Evolutionary conservation across 164 flowering plant genomes (phyloP).

Genomic region (Vitis cinerea): DNA sequence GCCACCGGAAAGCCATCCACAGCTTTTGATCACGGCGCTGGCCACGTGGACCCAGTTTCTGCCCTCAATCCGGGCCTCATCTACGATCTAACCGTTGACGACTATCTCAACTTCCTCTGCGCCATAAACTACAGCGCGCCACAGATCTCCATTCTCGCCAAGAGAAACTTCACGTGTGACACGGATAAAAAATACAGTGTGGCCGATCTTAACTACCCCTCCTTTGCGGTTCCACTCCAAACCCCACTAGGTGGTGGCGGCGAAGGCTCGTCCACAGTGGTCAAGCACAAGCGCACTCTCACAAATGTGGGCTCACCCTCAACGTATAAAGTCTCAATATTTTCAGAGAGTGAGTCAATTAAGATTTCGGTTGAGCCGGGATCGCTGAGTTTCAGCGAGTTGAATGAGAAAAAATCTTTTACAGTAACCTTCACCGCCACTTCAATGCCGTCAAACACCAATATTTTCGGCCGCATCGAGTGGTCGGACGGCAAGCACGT

Average conservation of each 20-base stretch:
- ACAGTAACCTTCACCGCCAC: conserved; percentile 47
- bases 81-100: conserved; percentile 47
- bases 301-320: conserved; percentile 55
- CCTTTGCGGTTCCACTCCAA: conserved; percentile 46
- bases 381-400: conserved; percentile 31
- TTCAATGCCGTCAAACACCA: conserved; percentile 34
- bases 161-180: conserved; percentile 44
- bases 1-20: conserved; percentile 58
- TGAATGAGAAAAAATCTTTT: conserved; percentile 44
- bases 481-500: conserved; percentile 66
- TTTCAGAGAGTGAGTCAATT: conserved; percentile 25
- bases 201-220: conserved; percentile 60
- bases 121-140: conserved; percentile 49
- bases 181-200: conserved; percentile 38
- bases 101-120: conserved; percentile 57
- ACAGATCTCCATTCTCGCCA: conserved; percentile 37
- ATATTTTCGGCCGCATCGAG: conserved; percentile 42
- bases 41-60: conserved; percentile 64
- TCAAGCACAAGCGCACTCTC: conserved; percentile 49
- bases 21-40: conserved; percentile 64
- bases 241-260: conserved; percentile 12
- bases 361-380: conserved; percentile 46
- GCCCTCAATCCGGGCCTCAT: conserved; percentile 69
- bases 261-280: conserved; percentile 10
- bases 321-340: conserved; percentile 40